A percentile compares a stretch with the other conserved stretches of the same genome.
phyloP scores from a whole-genome alignment of 805 yeast species.

The Kodamaea nitidulidarum region DNA sequence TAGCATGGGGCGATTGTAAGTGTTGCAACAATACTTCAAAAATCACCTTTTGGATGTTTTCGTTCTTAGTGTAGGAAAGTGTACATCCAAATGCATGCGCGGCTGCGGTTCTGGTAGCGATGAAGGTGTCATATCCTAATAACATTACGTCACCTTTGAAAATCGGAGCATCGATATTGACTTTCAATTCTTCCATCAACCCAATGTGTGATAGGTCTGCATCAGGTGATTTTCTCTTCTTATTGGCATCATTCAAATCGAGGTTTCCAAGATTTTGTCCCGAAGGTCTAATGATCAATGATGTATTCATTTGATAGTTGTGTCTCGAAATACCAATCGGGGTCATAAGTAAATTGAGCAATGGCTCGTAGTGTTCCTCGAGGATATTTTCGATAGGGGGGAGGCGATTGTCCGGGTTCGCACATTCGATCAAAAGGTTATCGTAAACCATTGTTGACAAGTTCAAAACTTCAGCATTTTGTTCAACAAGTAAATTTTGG shows the following conservation, averaged over 20 bases:
- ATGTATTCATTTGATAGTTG: constrained; percentile 76
- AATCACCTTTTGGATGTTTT: constrained; percentile 35
- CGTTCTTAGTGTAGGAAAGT: constrained; percentile 45
- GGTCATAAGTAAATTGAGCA: constrained; percentile 71
- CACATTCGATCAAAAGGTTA: constrained; percentile 47
- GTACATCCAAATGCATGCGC: constrained; percentile 72
- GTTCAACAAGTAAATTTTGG: constrained; percentile 88
- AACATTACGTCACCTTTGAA: constrained; percentile 86
- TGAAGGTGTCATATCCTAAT: constrained; percentile 69
- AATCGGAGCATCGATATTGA: constrained; percentile 91
- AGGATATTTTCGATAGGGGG: constrained; percentile 50
- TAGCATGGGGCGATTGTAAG: constrained; percentile 62
- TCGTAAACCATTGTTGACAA: constrained; percentile 62
- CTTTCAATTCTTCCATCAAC: constrained; percentile 51
- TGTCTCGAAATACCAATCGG: constrained; percentile 93
- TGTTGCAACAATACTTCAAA: constrained; percentile 37
- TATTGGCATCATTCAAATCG: constrained; percentile 27
- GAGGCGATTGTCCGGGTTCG: constrained; percentile 21
- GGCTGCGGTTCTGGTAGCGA: constrained; percentile 71
- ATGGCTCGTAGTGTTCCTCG: constrained; percentile 52
- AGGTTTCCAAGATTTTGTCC: constrained; percentile 43
- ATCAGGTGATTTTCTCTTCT: constrained; percentile 41
- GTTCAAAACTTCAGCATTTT: constrained; percentile 65
- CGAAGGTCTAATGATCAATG: constrained; percentile 75
- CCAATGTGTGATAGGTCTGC: constrained; percentile 38